Percentiles rank a stretch among this genome's conserved stretches.
These are phyloP conservation scores for Aotearoamyces nothofagi DNA, from an alignment of 2,329 filamentous ascomycete genomes.

Conservation along the genomic window DNA sequence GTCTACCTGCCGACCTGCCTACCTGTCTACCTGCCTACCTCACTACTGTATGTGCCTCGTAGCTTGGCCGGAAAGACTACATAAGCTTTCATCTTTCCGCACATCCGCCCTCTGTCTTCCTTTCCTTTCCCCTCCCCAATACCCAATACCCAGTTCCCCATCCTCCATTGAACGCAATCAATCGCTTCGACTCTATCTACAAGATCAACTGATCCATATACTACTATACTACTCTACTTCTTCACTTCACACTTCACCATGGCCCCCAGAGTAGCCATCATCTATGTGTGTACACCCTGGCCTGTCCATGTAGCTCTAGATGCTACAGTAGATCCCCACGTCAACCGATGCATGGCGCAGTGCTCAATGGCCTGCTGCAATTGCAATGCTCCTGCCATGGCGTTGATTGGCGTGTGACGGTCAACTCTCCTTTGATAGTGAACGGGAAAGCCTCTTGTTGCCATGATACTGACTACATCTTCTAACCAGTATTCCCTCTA, in stretches of 20 bases:
- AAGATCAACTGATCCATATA: no score
- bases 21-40: no score
- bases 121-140: no score
- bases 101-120: no score
- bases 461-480: slow-evolving; percentile 1
- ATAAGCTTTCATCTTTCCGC: no score
- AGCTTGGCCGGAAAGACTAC: no score
- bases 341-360: background rate
- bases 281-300: slow-evolving; percentile 51
- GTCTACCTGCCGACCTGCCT: no score
- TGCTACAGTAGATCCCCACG: background rate
- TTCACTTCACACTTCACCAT: slow-evolving; percentile 35
- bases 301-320: background rate
- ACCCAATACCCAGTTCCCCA: no score
- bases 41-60: no score
- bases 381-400: background rate
- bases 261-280: slow-evolving; percentile 85
- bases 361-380: background rate
- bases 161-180: no score
- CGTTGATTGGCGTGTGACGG: background rate
- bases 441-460: background rate
- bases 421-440: background rate
- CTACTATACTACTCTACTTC: no score
- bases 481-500: slow-evolving; percentile 71
- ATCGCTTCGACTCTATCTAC: no score